Conservation (phyloP, 2,329 filamentous ascomycete species). For the Fusarium albosuccineum region DNA sequence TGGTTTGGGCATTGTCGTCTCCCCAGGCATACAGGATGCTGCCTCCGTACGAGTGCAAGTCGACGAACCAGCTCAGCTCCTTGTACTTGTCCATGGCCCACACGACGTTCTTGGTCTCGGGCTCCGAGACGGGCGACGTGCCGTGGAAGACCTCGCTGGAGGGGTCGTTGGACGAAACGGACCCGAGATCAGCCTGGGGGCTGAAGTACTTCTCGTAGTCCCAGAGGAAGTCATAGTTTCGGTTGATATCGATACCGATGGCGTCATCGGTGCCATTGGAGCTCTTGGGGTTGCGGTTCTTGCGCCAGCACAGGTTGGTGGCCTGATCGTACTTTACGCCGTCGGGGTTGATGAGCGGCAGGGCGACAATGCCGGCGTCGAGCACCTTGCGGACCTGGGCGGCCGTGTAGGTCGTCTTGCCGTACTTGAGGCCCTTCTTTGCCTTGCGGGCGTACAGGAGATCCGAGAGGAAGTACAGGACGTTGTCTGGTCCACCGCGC, state of each 20-base stretch:
- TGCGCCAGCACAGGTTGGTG: constrained; percentile 65
- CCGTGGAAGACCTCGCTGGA: constrained; percentile 64
- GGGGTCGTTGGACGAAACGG: constrained; percentile 56
- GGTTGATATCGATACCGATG: constrained; percentile 66
- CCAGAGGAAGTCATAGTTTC: constrained; percentile 71
- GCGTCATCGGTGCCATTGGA: constrained; percentile 49
- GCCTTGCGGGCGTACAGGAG: constrained; percentile 65
- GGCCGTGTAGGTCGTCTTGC: constrained; percentile 63
- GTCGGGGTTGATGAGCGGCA: constrained; percentile 67
- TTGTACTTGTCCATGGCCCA: constrained; percentile 64
- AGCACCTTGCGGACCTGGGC: constrained; percentile 65
- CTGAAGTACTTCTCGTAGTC: constrained; percentile 62
- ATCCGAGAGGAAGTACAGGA: constrained; percentile 70
- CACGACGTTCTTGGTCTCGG: constrained; percentile 67
- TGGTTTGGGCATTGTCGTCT: constrained; percentile 65
- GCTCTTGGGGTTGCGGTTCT: constrained; percentile 64
- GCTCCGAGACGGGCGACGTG: constrained; percentile 64
- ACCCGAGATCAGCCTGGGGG: constrained; percentile 51
- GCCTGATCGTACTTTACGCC: constrained; percentile 65
- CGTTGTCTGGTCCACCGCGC: constrained; percentile 67
- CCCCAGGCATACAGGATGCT: constrained; percentile 69
- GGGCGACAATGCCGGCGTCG: constrained; percentile 64
- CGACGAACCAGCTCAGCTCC: constrained; percentile 68
- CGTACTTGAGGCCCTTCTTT: constrained; percentile 64
- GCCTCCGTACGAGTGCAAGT: constrained; percentile 68